Base-by-base conservation (phyloP, 306 rosid genomes). In the Dryas octopetala region DNA sequence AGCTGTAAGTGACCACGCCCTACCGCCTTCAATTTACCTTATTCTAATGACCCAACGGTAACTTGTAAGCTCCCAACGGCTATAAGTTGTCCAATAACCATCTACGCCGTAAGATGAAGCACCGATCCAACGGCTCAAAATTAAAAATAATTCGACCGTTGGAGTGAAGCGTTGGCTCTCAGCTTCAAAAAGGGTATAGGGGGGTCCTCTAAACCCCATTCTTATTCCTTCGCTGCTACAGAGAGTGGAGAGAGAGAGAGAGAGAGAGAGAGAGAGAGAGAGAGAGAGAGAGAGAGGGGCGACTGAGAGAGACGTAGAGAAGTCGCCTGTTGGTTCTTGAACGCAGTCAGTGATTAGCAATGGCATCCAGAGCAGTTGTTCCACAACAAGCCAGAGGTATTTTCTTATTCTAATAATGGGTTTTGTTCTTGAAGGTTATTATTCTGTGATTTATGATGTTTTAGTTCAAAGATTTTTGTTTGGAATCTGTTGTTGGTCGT, bases 311-410 rank as follows among this genome's bases (percentile, higher is more conserved):
- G 38, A 32, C 38, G 38, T 32, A 32, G 38, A 32, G 38, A 32
- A 32, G 38, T 32, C 38, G 38, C 38, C 38, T 32, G 38, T 32
- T 32, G 38, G 38, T 32, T 32, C 38, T 32, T 32, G 38, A 32
- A 32, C 38, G 38, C 38, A 32, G 38, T 32, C 2, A 32, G 38
- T 32, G 38, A 9, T 72, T 28, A 26, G 63, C 43, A 64, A 91
- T 91, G 97, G 89, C 96, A 13, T 83, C 91, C n/a, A 89, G 91
- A 85, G 85, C 86, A 61, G 76, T 83, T 14, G 85, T 83, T 83
- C 91, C 86, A 41, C 91, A 75, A 78, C 93, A 89, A 23, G 83
- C 81, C 58, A 83, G 89, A 86, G 91, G 97, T 91, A 75, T 52
- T 19, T 38, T 69, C 5, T 10, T 23, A 15, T 43, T 49, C 32